phyloP scores from a whole-genome alignment of 345 rosid species.

The Iberis pinnata region DNA sequence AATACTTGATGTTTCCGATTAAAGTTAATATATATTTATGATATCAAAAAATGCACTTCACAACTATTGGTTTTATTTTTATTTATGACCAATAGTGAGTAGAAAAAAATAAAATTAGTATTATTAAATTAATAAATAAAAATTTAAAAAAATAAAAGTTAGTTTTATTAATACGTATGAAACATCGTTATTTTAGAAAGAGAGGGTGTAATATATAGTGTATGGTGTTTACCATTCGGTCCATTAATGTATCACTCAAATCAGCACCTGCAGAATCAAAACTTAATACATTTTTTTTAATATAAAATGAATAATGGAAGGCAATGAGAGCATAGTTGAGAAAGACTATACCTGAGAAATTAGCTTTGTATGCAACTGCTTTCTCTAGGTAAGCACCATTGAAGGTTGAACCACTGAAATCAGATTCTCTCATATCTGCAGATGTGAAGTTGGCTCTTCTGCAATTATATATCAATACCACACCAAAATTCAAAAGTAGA shows the following conservation, averaged over 20 bases:
- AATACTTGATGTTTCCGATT: too few relatives aligned
- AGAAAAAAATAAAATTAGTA: too few relatives aligned
- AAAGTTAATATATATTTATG: too few relatives aligned
- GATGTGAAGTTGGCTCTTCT: constrained; percentile 96
- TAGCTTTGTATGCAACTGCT: constrained; percentile 92
- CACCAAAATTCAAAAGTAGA: neutral
- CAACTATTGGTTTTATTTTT: too few relatives aligned
- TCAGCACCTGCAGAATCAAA: constrained; percentile 68
- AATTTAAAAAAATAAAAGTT: too few relatives aligned
- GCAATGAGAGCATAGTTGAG: neutral
- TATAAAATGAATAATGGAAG: too few relatives aligned
- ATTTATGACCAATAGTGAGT: too few relatives aligned
- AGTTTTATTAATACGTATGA: too few relatives aligned
- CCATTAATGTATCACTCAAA: constrained; percentile 96
- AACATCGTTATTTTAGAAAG: too few relatives aligned
- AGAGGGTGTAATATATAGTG: too few relatives aligned
- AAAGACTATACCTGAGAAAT: constrained; percentile 58
- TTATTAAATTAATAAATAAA: too few relatives aligned
- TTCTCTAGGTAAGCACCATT: constrained; percentile 92
- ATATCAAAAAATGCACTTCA: too few relatives aligned
- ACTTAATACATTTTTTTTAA: neutral
- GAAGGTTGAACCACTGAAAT: constrained; percentile 90
- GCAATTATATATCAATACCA: constrained; percentile 25
- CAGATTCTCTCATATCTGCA: constrained; percentile 94
- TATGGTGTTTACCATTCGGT: constrained; percentile 65